Evolutionary conservation across 129 eudicot species (phyloP), one percentile per base, ranked within the genome.

Genomic region (Chrysanthemum makinoi): DNA sequence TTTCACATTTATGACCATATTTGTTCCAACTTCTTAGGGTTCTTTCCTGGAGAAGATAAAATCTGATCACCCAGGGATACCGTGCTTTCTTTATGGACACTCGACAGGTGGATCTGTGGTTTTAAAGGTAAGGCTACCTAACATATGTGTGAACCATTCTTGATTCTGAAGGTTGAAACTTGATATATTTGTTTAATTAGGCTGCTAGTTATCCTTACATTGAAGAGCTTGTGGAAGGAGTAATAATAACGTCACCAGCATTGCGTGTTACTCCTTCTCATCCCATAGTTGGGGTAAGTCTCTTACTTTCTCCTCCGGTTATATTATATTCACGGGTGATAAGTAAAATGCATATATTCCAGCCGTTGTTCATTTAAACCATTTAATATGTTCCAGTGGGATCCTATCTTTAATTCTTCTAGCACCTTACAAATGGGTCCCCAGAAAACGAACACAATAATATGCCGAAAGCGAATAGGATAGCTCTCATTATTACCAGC

Each of bases 21-120:
- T 50, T 57, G 10, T 66, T 39, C 3, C 46, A 11, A 39, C 49
- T n/a, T 69, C 2, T 62, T 60, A 94, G 98, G 96, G 83, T 20
- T 88, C 93, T 79, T 89, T 94, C 66, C 75, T 94, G 79, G 95
- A 87, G 74, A 94, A 94, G 77, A 76, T 89, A 57, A 89, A 80
- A 80, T 71, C 44, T 33, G 98, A 94, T 60, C 81, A 94, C 89
- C 98, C 98, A 5, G 96, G 93, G 62, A 48, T 77, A 53, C 98
- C 98, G 3, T 94, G 98, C 80, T 94, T 94, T 69, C 87, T 94
- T 22, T 94, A 81, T 66, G 98, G 98, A 53, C 98, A 94, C 81
- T 94, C 98, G 30, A 94, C 98, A 44, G 98, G 98, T 78, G 98
- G 98, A 17, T 85, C 98, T 59, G 96, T 94, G 73, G 95, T 89